Conservation (phyloP, 2,329 filamentous ascomycete species). For the Drechmeria coniospora region DNA sequence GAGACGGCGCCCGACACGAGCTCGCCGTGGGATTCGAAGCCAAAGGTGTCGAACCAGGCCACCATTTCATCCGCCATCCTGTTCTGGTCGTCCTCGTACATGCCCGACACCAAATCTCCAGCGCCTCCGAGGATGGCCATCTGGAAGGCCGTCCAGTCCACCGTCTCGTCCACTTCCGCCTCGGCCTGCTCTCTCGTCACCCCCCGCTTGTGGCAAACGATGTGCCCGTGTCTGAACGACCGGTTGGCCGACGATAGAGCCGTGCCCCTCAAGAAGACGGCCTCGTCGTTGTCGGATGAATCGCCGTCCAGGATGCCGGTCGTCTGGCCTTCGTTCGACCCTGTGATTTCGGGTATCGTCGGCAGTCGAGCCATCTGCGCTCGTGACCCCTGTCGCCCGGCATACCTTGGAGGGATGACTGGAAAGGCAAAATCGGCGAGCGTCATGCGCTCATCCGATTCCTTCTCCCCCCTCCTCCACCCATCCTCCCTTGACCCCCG, state of each 20-base stretch:
- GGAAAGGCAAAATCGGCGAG: not conserved
- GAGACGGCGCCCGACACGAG: slow-evolving; percentile 15
- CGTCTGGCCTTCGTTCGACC: not conserved
- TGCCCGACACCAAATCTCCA: slow-evolving; percentile 32
- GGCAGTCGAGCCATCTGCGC: slow-evolving; percentile 6
- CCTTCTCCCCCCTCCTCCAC: slow-evolving; percentile 2
- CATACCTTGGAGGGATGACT: slow-evolving; percentile 9
- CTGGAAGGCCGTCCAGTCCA: slow-evolving; percentile 52
- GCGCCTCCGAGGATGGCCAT: slow-evolving; percentile 46
- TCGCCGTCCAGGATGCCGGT: no score
- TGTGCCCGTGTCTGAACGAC: slow-evolving; percentile 37
- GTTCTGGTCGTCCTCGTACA: slow-evolving; percentile 27
- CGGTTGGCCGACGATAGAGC: slow-evolving; percentile 33
- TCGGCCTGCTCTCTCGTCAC: slow-evolving; percentile 13
- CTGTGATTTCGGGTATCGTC: slow-evolving; percentile 11
- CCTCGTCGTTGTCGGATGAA: slow-evolving; percentile 28
- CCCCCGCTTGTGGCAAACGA: slow-evolving; percentile 33
- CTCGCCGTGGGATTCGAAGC: slow-evolving; percentile 26
- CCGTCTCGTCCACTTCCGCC: slow-evolving; percentile 25
- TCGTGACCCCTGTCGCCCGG: slow-evolving; percentile 7
- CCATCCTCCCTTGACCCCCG: slow-evolving; percentile 1
- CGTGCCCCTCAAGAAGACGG: slow-evolving; percentile 31
- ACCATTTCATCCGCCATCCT: slow-evolving; percentile 25
- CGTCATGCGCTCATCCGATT: not conserved
- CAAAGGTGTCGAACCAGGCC: slow-evolving; percentile 36